Conservation (phyloP, 495 filamentous ascomycete species). For the Penicillium tannophilum region DNA sequence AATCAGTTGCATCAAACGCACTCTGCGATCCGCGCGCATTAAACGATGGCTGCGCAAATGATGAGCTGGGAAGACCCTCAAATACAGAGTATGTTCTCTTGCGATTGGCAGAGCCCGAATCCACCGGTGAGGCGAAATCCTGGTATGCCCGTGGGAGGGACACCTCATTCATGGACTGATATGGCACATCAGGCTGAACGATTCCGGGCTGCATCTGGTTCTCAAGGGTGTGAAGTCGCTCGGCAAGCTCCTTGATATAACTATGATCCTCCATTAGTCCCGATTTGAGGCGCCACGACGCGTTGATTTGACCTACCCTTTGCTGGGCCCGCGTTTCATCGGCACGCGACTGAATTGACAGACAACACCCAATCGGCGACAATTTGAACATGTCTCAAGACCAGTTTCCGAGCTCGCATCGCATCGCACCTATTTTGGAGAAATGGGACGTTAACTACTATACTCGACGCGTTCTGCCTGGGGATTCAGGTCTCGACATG, state of each 20-base stretch:
- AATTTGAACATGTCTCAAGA: conserved; percentile 82
- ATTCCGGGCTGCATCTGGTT: conserved; percentile 58
- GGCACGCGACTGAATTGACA: conserved; percentile 93
- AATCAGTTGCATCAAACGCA: conserved; percentile 40
- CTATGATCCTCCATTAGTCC: conserved; percentile 45
- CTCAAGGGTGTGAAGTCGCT: conserved; percentile 83
- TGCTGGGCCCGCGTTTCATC: conserved; percentile 93
- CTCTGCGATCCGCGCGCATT: conserved; percentile 44
- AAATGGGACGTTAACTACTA: conserved; percentile 24
- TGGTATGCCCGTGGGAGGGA: conserved; percentile 47
- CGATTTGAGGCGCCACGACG: background rate
- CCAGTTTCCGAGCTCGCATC: conserved; percentile 81
- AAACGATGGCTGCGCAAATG: conserved; percentile 48
- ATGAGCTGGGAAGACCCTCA: conserved; percentile 50
- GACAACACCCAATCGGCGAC: conserved; percentile 70
- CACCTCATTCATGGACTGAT: conserved; percentile 51
- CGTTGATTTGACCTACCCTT: conserved; percentile 63
- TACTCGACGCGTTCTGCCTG: conserved; percentile 20
- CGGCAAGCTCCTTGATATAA: conserved; percentile 95
- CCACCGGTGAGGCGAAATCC: conserved; percentile 52
- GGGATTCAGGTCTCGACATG: conserved; percentile 18
- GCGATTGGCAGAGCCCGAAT: conserved; percentile 41
- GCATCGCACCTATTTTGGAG: conserved; percentile 70
- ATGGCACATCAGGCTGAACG: conserved; percentile 49
- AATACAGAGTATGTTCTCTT: conserved; percentile 63